A percentile compares a stretch with the other conserved stretches of the same genome.
Evolutionary conservation across 495 filamentous ascomycete genomes (phyloP).

Genomic region (Aspergillus steynii): DNA sequence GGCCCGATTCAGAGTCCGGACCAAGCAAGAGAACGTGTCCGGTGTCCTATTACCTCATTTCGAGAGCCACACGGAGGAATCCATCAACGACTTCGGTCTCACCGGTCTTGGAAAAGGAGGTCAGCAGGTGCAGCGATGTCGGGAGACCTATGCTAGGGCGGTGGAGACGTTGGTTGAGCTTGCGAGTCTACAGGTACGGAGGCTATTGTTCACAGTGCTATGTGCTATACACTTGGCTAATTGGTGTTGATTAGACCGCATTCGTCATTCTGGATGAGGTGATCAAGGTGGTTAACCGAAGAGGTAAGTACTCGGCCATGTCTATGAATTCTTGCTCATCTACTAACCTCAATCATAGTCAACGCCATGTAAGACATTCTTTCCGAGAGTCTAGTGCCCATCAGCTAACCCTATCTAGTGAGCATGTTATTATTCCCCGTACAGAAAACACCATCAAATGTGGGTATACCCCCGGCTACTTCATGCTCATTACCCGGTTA

Average conservation of each 20-base stretch:
- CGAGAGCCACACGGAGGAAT: slow-evolving; percentile 77
- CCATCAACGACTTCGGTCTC: slow-evolving; percentile 93
- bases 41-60: slow-evolving; percentile 93
- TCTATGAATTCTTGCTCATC: not conserved
- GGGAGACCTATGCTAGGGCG: slow-evolving; percentile 96
- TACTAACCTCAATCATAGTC: slow-evolving; percentile 54
- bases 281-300: slow-evolving; percentile 97
- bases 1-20: slow-evolving; percentile 86
- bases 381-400: not conserved
- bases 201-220: not conserved
- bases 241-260: slow-evolving; percentile 63
- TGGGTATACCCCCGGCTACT: slow-evolving; percentile 35
- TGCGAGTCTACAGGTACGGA: slow-evolving; percentile 77
- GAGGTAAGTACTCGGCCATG: slow-evolving; percentile 57
- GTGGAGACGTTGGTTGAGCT: slow-evolving; percentile 97
- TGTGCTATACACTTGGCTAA: not conserved
- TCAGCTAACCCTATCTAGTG: slow-evolving; percentile 35
- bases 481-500: slow-evolving; percentile 11
- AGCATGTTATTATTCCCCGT: slow-evolving; percentile 96
- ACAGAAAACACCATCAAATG: slow-evolving; percentile 99
- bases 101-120: slow-evolving; percentile 96
- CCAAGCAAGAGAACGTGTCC: slow-evolving; percentile 97
- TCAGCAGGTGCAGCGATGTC: slow-evolving; percentile 91
- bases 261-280: slow-evolving; percentile 98
- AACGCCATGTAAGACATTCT: slow-evolving; percentile 79